A percentile compares a stretch with the other conserved stretches of the same genome.
phyloP scores from a whole-genome alignment of 768 basidiomycete genomes.

The Pisolithus orientalis region DNA sequence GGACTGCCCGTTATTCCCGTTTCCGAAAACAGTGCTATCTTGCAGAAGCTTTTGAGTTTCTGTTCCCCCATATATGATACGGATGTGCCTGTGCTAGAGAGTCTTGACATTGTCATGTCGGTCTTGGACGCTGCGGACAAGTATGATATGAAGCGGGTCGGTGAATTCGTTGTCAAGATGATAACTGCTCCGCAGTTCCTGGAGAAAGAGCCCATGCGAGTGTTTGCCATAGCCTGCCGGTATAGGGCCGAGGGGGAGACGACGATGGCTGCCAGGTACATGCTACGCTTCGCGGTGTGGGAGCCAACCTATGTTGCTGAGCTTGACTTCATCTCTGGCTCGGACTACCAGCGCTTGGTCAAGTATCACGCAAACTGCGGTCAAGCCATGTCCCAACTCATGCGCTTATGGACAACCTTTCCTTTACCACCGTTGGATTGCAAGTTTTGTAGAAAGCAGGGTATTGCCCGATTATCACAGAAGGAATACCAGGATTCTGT shows the following conservation, averaged over 20 bases:
- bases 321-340: slow-evolving; percentile 32
- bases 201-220: slow-evolving; percentile 30
- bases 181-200: slow-evolving; percentile 27
- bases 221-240: slow-evolving; percentile 32
- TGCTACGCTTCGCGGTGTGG: slow-evolving; percentile 31
- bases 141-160: slow-evolving; percentile 44
- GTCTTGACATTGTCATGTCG: slow-evolving; percentile 34
- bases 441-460: slow-evolving; percentile 31
- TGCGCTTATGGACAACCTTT: slow-evolving; percentile 25
- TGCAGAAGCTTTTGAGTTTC: slow-evolving; percentile 38
- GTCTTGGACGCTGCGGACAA: slow-evolving; percentile 43
- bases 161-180: slow-evolving; percentile 28
- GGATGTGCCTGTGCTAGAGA: slow-evolving; percentile 26
- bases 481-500: slow-evolving; percentile 30
- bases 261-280: slow-evolving; percentile 30
- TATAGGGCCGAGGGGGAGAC: slow-evolving; percentile 31
- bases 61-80: slow-evolving; percentile 43
- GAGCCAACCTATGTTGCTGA: slow-evolving; percentile 29
- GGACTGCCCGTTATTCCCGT: slow-evolving; percentile 41
- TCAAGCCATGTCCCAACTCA: slow-evolving; percentile 28
- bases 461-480: slow-evolving; percentile 24
- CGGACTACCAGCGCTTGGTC: slow-evolving; percentile 30
- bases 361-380: slow-evolving; percentile 30
- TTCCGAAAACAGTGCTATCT: slow-evolving; percentile 37
- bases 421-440: slow-evolving; percentile 27